These are phyloP conservation scores for Stephania japonica DNA, from an alignment of 164 flowering plant species.

Conservation along the genomic window DNA sequence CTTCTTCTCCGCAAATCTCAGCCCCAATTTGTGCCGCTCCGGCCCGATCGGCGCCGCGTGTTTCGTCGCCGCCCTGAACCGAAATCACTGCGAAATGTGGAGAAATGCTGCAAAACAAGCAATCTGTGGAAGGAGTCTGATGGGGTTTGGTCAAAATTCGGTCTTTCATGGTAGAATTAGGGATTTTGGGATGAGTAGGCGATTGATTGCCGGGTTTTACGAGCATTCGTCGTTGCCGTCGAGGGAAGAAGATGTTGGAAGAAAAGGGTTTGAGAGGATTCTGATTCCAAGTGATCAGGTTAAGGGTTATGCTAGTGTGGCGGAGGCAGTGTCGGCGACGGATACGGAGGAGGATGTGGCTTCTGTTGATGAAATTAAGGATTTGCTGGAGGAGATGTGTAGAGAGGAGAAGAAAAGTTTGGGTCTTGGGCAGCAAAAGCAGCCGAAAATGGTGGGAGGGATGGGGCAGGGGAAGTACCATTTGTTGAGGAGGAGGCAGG, in stretches of 20 bases:
- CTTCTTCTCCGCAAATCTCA: constrained; percentile 6
- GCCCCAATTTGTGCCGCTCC: constrained; percentile 1
- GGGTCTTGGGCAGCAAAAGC: constrained; percentile 9
- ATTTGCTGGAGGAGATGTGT: constrained; percentile 31
- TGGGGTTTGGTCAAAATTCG: constrained; percentile 7
- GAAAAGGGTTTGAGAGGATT: constrained; percentile 25
- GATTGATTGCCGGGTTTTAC: constrained; percentile 3
- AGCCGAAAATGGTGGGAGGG: constrained; percentile 18
- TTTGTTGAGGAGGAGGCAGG: constrained; percentile 56
- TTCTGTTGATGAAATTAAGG: constrained; percentile 41
- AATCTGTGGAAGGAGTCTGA: constrained; percentile 23
- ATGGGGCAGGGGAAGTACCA: constrained; percentile 33
- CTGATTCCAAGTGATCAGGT: constrained; percentile 16
- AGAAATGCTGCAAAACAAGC: constrained; percentile 27
- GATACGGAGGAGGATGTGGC: constrained; percentile 53
- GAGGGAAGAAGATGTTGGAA: constrained; percentile 9
- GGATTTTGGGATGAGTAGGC: constrained; percentile 3
- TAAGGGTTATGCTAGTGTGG: constrained; percentile 51
- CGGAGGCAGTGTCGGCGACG: constrained; percentile 48
- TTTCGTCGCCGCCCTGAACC: background rate
- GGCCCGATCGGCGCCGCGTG: background rate
- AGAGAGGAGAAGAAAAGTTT: constrained; percentile 26
- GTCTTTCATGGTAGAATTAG: constrained; percentile 14
- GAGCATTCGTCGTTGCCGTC: constrained; percentile 27
- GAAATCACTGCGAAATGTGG: constrained; percentile 35